A percentile compares a stretch with the other conserved stretches of the same genome.
Conservation (phyloP, 371 early-diverging fungal genomes). For the Chytridium lagenaria region DNA sequence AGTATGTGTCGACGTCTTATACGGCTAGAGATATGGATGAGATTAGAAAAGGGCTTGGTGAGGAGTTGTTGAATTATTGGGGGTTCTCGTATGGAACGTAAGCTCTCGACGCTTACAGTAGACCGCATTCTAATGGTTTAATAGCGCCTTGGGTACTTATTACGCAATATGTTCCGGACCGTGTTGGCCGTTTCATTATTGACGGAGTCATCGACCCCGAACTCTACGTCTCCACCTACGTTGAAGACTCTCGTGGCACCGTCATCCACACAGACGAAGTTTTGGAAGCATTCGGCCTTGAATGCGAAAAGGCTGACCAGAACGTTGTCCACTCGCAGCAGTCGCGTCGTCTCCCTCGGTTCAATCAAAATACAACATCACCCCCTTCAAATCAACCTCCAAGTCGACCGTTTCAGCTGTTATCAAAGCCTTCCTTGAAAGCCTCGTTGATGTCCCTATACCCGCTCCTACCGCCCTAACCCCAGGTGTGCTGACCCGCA, state of each 20-base stretch:
- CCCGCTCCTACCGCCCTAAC: conserved; percentile 13
- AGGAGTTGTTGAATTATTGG: conserved; percentile 37
- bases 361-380: too few relatives aligned
- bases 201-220: conserved; percentile 41
- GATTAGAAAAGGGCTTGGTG: conserved; percentile 32
- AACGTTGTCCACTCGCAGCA: conserved; percentile 25
- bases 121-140: too few relatives aligned
- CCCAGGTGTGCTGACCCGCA: conserved; percentile 22
- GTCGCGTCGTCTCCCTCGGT: not conserved
- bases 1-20: conserved; percentile 36
- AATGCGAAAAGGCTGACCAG: too few relatives aligned
- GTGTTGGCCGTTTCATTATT: conserved; percentile 36
- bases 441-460: conserved; percentile 29
- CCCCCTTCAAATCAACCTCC: too few relatives aligned
- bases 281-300: conserved; percentile 19
- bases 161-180: conserved; percentile 45
- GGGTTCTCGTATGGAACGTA: conserved; percentile 41
- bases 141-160: conserved; percentile 39
- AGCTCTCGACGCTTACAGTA: too few relatives aligned
- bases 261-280: not conserved
- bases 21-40: conserved; percentile 43
- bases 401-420: conserved; percentile 8
- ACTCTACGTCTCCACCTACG: not conserved
- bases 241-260: not conserved
- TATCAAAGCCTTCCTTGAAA: conserved; percentile 6